phyloP scores from a whole-genome alignment of 2,329 filamentous ascomycete genomes.

The Helminthosporium solani region DNA sequence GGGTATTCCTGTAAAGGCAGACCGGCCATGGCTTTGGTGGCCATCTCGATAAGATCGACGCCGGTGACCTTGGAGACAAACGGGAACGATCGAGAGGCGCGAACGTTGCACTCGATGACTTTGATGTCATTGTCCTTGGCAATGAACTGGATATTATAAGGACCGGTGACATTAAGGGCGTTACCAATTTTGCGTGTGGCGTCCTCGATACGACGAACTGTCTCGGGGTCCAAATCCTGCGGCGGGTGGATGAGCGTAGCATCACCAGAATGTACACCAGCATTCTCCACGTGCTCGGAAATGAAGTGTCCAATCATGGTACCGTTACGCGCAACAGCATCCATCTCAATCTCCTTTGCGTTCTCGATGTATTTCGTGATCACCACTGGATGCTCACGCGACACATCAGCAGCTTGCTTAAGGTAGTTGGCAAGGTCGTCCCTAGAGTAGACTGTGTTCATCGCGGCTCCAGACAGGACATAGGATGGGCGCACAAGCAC shows the following conservation, averaged over 20 bases:
- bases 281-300: slow-evolving; percentile 98
- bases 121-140: slow-evolving; percentile 99
- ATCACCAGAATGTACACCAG: slow-evolving; percentile 96
- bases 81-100: slow-evolving; percentile 93
- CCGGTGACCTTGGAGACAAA: slow-evolving; percentile 99
- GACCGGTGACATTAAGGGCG: slow-evolving; percentile 91
- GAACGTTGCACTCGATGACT: slow-evolving; percentile 98
- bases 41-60: slow-evolving; percentile 96
- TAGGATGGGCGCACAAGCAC: slow-evolving; percentile 95
- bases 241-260: slow-evolving; percentile 93
- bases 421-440: slow-evolving; percentile 88
- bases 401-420: slow-evolving; percentile 88
- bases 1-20: slow-evolving; percentile 82
- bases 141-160: slow-evolving; percentile 99
- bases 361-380: slow-evolving; percentile 99
- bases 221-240: slow-evolving; percentile 86
- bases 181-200: slow-evolving; percentile 93
- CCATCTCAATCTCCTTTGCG: slow-evolving; percentile 99
- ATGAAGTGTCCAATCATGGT: slow-evolving; percentile 93
- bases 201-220: slow-evolving; percentile 87
- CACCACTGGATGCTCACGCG: slow-evolving; percentile 91
- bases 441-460: slow-evolving; percentile 99
- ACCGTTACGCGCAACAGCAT: slow-evolving; percentile 89
- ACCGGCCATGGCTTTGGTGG: slow-evolving; percentile 92
- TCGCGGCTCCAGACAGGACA: slow-evolving; percentile 92